Conservation (phyloP, 306 rosid species). For the Sicyos baderoa region DNA sequence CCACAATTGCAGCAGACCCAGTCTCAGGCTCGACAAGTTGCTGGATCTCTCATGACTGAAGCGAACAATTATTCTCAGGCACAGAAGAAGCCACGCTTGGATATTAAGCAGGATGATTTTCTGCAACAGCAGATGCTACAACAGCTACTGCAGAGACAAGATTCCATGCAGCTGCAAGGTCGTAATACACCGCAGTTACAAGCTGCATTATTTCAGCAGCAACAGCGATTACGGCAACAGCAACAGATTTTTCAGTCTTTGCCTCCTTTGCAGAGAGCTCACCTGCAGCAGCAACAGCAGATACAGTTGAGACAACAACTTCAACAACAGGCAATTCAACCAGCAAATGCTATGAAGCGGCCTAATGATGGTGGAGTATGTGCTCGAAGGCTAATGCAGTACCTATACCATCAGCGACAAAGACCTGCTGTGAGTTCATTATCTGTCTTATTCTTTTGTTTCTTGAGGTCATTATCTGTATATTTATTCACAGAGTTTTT, state of each 20-base stretch:
- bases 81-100: slow-evolving; percentile 71
- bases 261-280: slow-evolving; percentile 77
- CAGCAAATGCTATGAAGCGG: slow-evolving; percentile 9
- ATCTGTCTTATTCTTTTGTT: not conserved
- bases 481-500: not conserved
- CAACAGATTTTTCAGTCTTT: slow-evolving; percentile 69
- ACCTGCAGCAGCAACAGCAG: slow-evolving; percentile 26
- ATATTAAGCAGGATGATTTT: slow-evolving; percentile 72
- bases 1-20: slow-evolving; percentile 36
- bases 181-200: slow-evolving; percentile 21
- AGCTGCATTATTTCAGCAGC: slow-evolving; percentile 37
- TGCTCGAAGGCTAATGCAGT: slow-evolving; percentile 37
- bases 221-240: slow-evolving; percentile 38
- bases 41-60: slow-evolving; percentile 65
- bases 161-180: slow-evolving; percentile 23
- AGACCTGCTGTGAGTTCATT: slow-evolving; percentile 34
- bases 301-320: slow-evolving; percentile 23
- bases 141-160: slow-evolving; percentile 24
- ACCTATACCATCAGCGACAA: slow-evolving; percentile 28
- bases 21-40: slow-evolving; percentile 51
- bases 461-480: not conserved
- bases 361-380: slow-evolving; percentile 26
- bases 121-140: slow-evolving; percentile 23
- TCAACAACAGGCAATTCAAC: slow-evolving; percentile 26
- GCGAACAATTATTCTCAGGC: slow-evolving; percentile 53